phyloP scores from a whole-genome alignment of 352 stramenopile species.

The Phytophthora meadii region DNA sequence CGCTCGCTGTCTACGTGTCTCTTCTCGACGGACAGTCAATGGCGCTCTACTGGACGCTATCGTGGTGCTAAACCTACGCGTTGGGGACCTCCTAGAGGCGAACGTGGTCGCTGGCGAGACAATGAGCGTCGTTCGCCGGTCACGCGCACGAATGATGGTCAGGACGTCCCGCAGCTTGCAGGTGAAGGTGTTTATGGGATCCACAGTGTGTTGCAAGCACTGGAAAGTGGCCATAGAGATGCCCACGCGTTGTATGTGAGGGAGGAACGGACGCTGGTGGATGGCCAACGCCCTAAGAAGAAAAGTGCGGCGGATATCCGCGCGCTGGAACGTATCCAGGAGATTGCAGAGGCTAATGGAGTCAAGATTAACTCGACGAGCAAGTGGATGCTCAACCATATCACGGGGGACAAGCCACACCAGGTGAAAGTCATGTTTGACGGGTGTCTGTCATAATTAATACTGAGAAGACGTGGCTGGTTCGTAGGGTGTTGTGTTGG shows the following conservation, averaged over 20 bases:
- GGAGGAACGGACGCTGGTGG: slow-evolving; percentile 29
- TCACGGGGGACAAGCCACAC: slow-evolving; percentile 83
- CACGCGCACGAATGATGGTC: slow-evolving; percentile 38
- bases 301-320: slow-evolving; percentile 42
- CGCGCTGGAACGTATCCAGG: slow-evolving; percentile 56
- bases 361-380: slow-evolving; percentile 41
- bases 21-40: slow-evolving; percentile 14
- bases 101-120: slow-evolving; percentile 22
- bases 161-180: slow-evolving; percentile 53
- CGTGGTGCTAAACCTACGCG: slow-evolving; percentile 7
- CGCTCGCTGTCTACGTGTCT: slow-evolving; percentile 14
- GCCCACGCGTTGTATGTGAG: slow-evolving; percentile 64
- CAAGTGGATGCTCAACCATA: slow-evolving; percentile 89
- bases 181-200: slow-evolving; percentile 77
- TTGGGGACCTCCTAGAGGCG: slow-evolving; percentile 6
- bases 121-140: slow-evolving; percentile 21
- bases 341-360: slow-evolving; percentile 38
- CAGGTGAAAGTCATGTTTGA: slow-evolving; percentile 44
- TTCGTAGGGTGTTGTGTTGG: slow-evolving; percentile 70
- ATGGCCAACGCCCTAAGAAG: slow-evolving; percentile 33
- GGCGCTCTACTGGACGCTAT: slow-evolving; percentile 12
- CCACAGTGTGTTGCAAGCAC: slow-evolving; percentile 73
- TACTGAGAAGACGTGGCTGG: slow-evolving; percentile 27
- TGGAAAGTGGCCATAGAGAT: slow-evolving; percentile 62
- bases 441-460: slow-evolving; percentile 6